Base-by-base conservation (phyloP, 2,329 filamentous ascomycete species). In the Ophiostoma novo-ulmi region DNA sequence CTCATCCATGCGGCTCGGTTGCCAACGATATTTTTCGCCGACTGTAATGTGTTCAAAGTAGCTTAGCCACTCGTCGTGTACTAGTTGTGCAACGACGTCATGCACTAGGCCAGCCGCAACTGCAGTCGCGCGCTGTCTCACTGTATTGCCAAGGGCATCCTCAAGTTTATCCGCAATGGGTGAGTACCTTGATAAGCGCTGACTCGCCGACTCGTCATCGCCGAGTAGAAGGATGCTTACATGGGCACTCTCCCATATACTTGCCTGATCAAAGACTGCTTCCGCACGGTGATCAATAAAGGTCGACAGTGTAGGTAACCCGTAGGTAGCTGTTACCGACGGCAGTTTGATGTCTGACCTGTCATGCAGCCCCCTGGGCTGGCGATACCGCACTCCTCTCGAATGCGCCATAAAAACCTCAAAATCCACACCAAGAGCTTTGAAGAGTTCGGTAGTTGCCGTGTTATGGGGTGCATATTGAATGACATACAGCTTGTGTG, bases 221-320 rank as follows among this genome's bases (percentile, higher is more conserved):
- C 80, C 78, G 17, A 81, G 55, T 20, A 80, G 74, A 17, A 82
- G 73, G 10, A 81, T 76, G 20, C 77, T 73, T 13, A 74, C 76
- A 55, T 74, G 74, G 1, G 71, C 69, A 3, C 74, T 71, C 20
- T 73, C 70, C 80, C 80, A 81, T 14, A 80, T 66, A 26, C 78
- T 79, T 6, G 75, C 79, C 4, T 77, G 78, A 35, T 77, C 79
- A 41, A 20, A 52, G 13, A 20, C 14, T 20, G 44, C 44, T 52
- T 20, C 39, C 39, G 5, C 11, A 44, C 39, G 81, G 78, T 26
- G 17, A 3, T 6, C n/a, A 5, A 13, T 38, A n/a, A 64, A 11
- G 31, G 8, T 31, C 17, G 65, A 17, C 3, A 17, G 11, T 61
- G 17, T 14, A 17, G 26, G 69, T 26, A 20, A 22, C 22, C 5